phyloP scores from a whole-genome alignment of 345 rosid genomes.

The Fremontodendron californicum region DNA sequence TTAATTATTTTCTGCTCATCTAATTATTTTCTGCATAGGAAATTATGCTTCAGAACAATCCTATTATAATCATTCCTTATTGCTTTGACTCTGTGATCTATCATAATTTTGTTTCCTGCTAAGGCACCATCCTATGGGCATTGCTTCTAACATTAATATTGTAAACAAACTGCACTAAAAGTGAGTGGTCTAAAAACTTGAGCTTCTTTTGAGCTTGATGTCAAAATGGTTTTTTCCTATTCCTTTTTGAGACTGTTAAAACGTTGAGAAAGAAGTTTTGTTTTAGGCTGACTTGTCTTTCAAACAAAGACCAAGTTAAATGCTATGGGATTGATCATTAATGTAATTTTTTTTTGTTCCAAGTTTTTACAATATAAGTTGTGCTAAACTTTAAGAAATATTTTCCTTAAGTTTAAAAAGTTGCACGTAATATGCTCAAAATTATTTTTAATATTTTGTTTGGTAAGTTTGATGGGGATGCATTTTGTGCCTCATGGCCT shows the following conservation, averaged over 20 bases:
- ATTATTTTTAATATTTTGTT: background rate
- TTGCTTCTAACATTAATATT: background rate
- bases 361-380: background rate
- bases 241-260: background rate
- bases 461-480: background rate
- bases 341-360: background rate
- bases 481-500: background rate
- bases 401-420: background rate
- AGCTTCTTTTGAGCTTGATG: background rate
- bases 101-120: background rate
- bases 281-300: background rate
- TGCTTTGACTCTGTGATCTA: background rate
- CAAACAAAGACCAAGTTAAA: background rate
- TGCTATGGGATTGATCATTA: background rate
- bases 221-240: background rate
- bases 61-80: background rate
- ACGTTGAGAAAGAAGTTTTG: background rate
- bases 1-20: background rate
- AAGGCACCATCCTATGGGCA: background rate
- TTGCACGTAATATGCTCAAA: background rate
- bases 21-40: background rate
- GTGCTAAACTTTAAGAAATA: background rate
- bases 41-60: background rate
- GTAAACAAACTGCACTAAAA: background rate
- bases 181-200: background rate